Percentiles rank a stretch among this genome's conserved stretches.
Conservation (phyloP, 116 monocot species). For the Zostera marina region DNA sequence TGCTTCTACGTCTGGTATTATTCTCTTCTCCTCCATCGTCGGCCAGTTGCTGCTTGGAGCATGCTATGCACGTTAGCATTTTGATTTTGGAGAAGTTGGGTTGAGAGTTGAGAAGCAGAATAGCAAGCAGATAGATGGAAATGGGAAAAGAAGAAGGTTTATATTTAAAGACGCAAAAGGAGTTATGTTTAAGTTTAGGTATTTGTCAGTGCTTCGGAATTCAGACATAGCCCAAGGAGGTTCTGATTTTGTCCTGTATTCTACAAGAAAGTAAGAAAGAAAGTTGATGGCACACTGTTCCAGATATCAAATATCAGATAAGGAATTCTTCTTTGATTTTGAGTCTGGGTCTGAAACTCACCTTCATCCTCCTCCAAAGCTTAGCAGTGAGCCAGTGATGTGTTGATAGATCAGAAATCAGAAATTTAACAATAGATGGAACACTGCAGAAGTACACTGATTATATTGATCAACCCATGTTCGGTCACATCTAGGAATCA, state of each 20-base stretch:
- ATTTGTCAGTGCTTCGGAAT: background rate
- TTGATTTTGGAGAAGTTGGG: background rate
- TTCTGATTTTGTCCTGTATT: conserved; percentile 7
- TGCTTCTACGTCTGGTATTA: conserved; percentile 11
- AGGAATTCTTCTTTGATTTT: background rate
- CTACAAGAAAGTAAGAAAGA: background rate
- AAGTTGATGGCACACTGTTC: background rate
- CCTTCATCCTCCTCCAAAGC: too few species aligned
- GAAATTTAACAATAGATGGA: too few species aligned
- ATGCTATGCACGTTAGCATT: conserved; percentile 84
- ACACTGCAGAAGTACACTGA: too few species aligned
- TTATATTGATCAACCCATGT: background rate
- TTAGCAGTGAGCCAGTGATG: too few species aligned
- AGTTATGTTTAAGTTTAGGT: too few species aligned
- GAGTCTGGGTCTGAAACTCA: conserved; percentile 3
- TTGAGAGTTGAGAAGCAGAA: background rate
- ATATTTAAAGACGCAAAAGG: too few species aligned
- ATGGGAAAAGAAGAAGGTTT: too few species aligned
- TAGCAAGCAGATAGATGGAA: too few species aligned
- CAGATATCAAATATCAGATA: background rate
- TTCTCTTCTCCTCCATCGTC: conserved; percentile 30
- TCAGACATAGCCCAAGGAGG: background rate
- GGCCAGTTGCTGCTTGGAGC: conserved; percentile 45
- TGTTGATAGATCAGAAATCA: too few species aligned
- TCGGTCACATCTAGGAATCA: background rate